Base-by-base conservation (phyloP, 352 stramenopile species). In the Aphanomyces stellatus region DNA sequence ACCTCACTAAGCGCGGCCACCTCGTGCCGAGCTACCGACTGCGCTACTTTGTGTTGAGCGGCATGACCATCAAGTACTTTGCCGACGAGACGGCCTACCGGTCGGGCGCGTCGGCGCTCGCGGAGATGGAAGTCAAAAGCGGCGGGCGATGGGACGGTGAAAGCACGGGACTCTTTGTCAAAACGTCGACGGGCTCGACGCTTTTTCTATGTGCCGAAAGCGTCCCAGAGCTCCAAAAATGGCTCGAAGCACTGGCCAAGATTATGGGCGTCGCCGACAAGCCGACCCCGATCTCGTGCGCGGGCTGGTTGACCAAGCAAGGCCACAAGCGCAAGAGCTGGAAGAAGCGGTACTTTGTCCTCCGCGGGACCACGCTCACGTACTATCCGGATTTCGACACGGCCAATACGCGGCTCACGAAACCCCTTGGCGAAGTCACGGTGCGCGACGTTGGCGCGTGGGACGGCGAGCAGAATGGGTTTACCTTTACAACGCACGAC, bases 281-380 rank as follows among this genome's bases (percentile, higher is more conserved):
- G 37, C 86, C 84, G 0, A 82, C 22, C 6, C 87, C 87, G 0
- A 82, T 95, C 7, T 73, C 81, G 4, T 95, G 87, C 68, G 85
- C 85, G 7, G 87, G 87, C 35, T 95, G 93, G 71, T 69, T 95
- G 24, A 94, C 85, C 27, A 95, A 95, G 69, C 87, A 95, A 74
- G 87, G 87, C 27, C 87, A 95, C 72, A 95, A 94, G 70, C 83
- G 87, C 0, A 95, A 95, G 72, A 95, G 85, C 69, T 95, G 87
- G 87, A 95, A 94, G 70, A 95, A 94, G 65, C 83, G 87, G 0
- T 95, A 94, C 67, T 95, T 95, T 55, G 89, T 94, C 57, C 64
- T 95, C 35, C 87, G 87, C 31, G 87, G 87, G 31, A 81, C 74
- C 48, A 69, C 76, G 6, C 79, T 95, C 42, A 74, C 84, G 37